Base-by-base conservation (phyloP, 2,329 filamentous ascomycete species). In the Fusarium sp. region DNA sequence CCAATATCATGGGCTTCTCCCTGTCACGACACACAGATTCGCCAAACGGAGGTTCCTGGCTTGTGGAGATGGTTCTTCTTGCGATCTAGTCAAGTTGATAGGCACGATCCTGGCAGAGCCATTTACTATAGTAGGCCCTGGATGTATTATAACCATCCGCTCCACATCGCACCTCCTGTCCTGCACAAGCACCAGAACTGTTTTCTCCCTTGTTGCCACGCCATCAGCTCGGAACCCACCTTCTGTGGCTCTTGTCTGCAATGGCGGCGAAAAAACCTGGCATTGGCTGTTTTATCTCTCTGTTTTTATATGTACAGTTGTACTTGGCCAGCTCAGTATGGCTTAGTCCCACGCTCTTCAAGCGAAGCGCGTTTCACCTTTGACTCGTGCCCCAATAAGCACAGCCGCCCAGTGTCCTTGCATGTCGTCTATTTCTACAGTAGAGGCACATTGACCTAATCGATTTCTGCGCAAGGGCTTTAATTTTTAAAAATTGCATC, bases 81-180 rank as follows among this genome's bases (percentile, higher is more conserved):
- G 70, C 67, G 71, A 75, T 74, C 74, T 70, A 69, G 72, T 67
- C 61, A 61, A 67, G 62, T 68, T 67, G 64, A 70, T 63, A 61
- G 61, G 57, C 54, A 32, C 60, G 65, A 75, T 72, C 63, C 73
- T 71, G 67, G 70, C 59, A 62, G 63, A 62, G 58, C 71, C 70
- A 71, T 75, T 74, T 73, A 67, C 67, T 77, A 78, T 77, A 75
- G 65, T 68, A 68, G 60, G 75, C 76, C 76, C 70, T 74, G 74
- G 68, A 70, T 71, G 65, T 74, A 69, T 71, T 77, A 77, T 74
- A 76, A 61, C 64, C 62, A 75, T 75, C 60, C 70, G 66, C 72
- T 69, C 71, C 62, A 70, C 72, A 66, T 60, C 63, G 61, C 70
- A 61, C 68, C 65, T 75, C 65, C 67, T 66, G 61, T 68, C 52